A percentile compares a stretch with the other conserved stretches of the same genome.
phyloP scores from a whole-genome alignment of 2,329 filamentous ascomycete species.

The Microdochium paspali region DNA sequence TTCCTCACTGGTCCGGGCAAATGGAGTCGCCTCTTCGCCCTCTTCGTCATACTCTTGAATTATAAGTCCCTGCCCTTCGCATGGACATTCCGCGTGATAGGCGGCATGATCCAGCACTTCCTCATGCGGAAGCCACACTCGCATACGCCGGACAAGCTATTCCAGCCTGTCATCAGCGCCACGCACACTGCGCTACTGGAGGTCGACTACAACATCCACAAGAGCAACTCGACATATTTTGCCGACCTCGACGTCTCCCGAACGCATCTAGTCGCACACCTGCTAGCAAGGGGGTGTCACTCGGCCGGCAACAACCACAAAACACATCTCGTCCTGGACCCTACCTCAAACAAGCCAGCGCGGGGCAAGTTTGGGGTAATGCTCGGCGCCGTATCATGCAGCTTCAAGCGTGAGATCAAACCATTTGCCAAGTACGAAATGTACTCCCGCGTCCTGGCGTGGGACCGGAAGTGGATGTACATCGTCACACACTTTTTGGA shows the following conservation, averaged over 20 bases:
- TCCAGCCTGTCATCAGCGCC: constrained; percentile 59
- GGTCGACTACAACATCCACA: constrained; percentile 81
- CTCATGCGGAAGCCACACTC: constrained; percentile 36
- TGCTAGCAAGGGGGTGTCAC: constrained; percentile 51
- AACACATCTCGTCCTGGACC: constrained; percentile 40
- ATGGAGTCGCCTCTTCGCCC: constrained; percentile 39
- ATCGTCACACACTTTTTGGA: constrained; percentile 66
- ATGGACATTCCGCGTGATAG: constrained; percentile 59
- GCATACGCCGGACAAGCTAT: constrained; percentile 55
- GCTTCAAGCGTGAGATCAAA: constrained; percentile 64
- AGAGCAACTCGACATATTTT: constrained; percentile 81
- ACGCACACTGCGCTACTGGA: constrained; percentile 64
- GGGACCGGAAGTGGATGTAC: constrained; percentile 79
- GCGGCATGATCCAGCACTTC: constrained; percentile 45
- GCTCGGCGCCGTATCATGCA: constrained; percentile 64
- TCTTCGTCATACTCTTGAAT: constrained; percentile 53
- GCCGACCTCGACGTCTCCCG: constrained; percentile 76
- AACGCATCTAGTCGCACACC: constrained; percentile 65
- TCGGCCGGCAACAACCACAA: constrained; percentile 37
- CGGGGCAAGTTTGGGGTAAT: constrained; percentile 50
- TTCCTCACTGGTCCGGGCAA: constrained; percentile 47
- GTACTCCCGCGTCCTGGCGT: constrained; percentile 59
- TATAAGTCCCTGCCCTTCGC: constrained; percentile 65
- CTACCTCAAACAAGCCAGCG: constrained; percentile 30
- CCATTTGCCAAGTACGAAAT: constrained; percentile 64